Base-by-base conservation (phyloP, 2,329 filamentous ascomycete species). In the Aspergillus pseudotamarii region DNA sequence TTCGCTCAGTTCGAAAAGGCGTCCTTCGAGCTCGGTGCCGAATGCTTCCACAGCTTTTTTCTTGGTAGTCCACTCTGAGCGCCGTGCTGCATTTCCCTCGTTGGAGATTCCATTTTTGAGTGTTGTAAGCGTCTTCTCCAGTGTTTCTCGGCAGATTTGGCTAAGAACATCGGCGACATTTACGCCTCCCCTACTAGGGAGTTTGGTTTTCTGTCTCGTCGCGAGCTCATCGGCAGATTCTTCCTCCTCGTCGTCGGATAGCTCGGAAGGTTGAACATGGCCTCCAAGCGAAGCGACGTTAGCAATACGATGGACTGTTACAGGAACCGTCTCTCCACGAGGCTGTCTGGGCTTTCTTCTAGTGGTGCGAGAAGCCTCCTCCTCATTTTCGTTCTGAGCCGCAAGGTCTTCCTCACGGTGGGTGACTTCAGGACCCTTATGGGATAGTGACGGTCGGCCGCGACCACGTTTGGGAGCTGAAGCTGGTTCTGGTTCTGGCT, bases 121-220 rank as follows among this genome's bases (percentile, higher is more conserved):
- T 9, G 77, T 78, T 6, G 74, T 72, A 12, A 83, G 71, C 4
- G 79, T 81, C 64, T 81, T 77, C 57, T 83, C 79, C 21, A 85
- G 76, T 1, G 80, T 81, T 64, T 85, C 83, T 61, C 81, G 79
- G 59, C 84, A 82, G 58, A 83, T 73, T 73, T 85, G 78, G 66
- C 80, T 71, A 26, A 85, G 78, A 2, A 85, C 83, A 61, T 86
- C 84, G 45, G 83, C 83, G 1, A 80, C 78, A 59, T 84, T 86
- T 61, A 85, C 80, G 23, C 74, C 79, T n/a, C 74, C 70, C 6
- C 78, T 78, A 50, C 65, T 80, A 68, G 75, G 81, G 64, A 76
- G 75, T 72, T 78, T 75, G 12, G 66, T 67, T 28, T 68, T 78
- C 50, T 76, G 69, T 69, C 69, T 64, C 63, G 73, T 64, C 60